Evolutionary conservation across 2,329 filamentous ascomycete genomes (phyloP).

Genomic region (Annulohypoxylon truncatum): DNA sequence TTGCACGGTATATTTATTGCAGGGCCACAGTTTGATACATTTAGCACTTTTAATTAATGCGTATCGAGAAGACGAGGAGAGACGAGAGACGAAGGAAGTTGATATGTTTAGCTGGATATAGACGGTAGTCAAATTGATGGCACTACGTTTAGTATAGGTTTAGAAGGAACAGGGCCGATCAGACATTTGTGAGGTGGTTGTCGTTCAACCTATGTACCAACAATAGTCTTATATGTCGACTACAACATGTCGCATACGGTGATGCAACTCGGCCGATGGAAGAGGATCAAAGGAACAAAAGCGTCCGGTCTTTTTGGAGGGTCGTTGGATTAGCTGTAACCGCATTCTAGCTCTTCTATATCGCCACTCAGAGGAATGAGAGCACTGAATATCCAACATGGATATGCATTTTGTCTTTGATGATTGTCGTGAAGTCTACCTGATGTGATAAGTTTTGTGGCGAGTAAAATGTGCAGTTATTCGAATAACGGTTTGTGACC

Average conservation of each 20-base stretch:
- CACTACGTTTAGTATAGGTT: not conserved
- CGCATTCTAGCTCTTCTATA: constrained; percentile 31
- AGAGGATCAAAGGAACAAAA: constrained; percentile 13
- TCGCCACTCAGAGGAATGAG: constrained; percentile 36
- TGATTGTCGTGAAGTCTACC: not conserved
- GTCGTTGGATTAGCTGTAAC: constrained; percentile 33
- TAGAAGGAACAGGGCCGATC: constrained; percentile 6
- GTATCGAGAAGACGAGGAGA: not conserved
- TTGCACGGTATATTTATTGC: constrained; percentile 12
- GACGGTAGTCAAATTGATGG: constrained; percentile 24
- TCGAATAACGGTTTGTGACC: too few species aligned
- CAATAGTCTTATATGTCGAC: constrained; percentile 8
- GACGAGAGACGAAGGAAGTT: constrained; percentile 4
- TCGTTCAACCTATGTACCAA: constrained; percentile 10
- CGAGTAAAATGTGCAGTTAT: too few species aligned
- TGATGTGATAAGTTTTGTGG: not conserved
- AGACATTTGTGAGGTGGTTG: constrained; percentile 5
- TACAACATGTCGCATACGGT: not conserved
- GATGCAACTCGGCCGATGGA: constrained; percentile 9
- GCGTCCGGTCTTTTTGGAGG: constrained; percentile 11
- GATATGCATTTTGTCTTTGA: not conserved
- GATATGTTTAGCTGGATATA: constrained; percentile 32
- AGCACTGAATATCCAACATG: constrained; percentile 29
- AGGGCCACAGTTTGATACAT: constrained; percentile 8
- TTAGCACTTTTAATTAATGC: constrained; percentile 20